Conservation (phyloP, 257 asterid species). For the Fraxinus excelsior region DNA sequence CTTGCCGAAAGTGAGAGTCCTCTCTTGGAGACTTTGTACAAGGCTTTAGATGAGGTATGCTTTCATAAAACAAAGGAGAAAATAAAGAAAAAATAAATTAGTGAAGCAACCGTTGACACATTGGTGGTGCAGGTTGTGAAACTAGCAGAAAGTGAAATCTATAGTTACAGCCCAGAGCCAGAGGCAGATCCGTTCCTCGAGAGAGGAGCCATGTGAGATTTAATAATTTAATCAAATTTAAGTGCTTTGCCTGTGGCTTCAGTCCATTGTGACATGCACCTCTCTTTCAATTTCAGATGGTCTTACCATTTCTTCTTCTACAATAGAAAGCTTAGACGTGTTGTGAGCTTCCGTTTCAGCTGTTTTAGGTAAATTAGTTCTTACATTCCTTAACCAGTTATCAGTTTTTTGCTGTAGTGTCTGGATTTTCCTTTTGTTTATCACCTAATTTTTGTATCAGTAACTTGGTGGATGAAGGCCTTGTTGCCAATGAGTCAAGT, state of each 20-base stretch:
- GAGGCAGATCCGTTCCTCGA: slow-evolving; percentile 88
- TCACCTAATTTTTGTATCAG: slow-evolving; percentile 38
- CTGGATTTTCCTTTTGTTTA: slow-evolving; percentile 9
- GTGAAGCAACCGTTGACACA: neutral
- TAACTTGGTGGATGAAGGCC: slow-evolving; percentile 60
- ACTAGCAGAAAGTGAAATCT: slow-evolving; percentile 86
- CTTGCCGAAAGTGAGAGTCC: slow-evolving; percentile 60
- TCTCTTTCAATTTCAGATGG: slow-evolving; percentile 61
- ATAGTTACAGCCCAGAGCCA: slow-evolving; percentile 83
- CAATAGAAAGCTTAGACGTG: slow-evolving; percentile 84
- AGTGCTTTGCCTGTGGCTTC: slow-evolving; percentile 11
- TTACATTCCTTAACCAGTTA: neutral
- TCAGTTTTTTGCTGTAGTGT: neutral
- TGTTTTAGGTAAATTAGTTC: slow-evolving; percentile 69
- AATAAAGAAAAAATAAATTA: neutral
- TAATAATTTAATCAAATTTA: neutral
- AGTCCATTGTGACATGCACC: slow-evolving; percentile 17
- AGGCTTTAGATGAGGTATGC: slow-evolving; percentile 90
- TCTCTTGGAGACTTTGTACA: slow-evolving; percentile 69
- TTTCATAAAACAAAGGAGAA: slow-evolving; percentile 8
- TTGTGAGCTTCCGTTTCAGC: slow-evolving; percentile 87
- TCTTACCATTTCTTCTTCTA: slow-evolving; percentile 94
- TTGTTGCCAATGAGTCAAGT: slow-evolving; percentile 34
- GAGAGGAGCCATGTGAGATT: slow-evolving; percentile 82
- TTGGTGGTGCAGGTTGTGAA: slow-evolving; percentile 70